Conservation (phyloP, 257 asterid species). For the Mitragyna speciosa region DNA sequence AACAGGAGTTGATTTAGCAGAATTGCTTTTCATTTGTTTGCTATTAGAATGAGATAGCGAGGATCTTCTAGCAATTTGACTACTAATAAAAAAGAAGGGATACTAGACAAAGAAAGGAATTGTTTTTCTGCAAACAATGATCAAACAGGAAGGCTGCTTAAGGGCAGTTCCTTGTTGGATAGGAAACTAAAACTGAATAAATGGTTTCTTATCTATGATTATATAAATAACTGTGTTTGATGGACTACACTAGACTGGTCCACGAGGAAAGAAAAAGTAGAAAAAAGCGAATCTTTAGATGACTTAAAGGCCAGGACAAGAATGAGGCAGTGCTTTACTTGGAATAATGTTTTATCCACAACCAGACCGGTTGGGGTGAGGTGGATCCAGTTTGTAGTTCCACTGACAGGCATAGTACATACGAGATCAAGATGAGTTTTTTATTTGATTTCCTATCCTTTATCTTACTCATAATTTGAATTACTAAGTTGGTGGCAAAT, state of each 20-base stretch:
- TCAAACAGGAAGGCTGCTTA: background rate
- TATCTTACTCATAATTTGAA: too few species aligned
- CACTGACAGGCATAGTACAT: too few species aligned
- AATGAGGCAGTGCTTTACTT: too few species aligned
- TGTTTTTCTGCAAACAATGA: background rate
- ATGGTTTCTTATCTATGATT: background rate
- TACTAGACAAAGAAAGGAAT: background rate
- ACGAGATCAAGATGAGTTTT: too few species aligned
- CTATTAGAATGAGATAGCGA: background rate
- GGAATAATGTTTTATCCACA: slow-evolving; percentile 11
- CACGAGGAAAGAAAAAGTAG: background rate
- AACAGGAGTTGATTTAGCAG: background rate
- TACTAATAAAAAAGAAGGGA: background rate
- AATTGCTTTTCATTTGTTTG: background rate
- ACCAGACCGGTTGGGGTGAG: too few species aligned
- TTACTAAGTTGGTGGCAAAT: too few species aligned
- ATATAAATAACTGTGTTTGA: background rate
- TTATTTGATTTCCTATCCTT: too few species aligned
- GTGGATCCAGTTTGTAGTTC: too few species aligned
- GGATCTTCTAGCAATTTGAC: background rate
- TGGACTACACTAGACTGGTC: background rate
- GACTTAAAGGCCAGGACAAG: background rate
- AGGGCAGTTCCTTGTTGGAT: background rate
- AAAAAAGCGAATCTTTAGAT: background rate
- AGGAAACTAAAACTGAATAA: background rate